A percentile compares a stretch with the other conserved stretches of the same genome.
Evolutionary conservation across 2,329 filamentous ascomycete genomes (phyloP).

Genomic region (Paecilomyces dactylethromorphus): DNA sequence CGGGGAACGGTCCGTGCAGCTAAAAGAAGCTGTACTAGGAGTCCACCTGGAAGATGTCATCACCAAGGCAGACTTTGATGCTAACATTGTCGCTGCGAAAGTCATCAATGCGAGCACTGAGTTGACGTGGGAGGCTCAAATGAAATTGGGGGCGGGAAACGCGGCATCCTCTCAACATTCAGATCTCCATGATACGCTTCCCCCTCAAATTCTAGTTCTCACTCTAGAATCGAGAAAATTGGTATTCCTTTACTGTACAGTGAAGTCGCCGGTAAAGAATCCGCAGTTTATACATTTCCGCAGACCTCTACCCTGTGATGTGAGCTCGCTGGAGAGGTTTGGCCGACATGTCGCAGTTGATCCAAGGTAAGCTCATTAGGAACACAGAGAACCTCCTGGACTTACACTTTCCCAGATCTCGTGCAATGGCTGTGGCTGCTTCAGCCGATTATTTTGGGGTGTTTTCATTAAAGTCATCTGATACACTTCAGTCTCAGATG

Average conservation of each 20-base stretch:
- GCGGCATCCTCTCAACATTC: constrained; percentile 4
- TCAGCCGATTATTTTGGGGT: constrained; percentile 65
- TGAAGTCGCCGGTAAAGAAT: constrained; percentile 29
- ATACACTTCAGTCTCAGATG: constrained; percentile 47
- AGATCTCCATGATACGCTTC: constrained; percentile 35
- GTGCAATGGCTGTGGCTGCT: constrained; percentile 61
- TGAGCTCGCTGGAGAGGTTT: constrained; percentile 48
- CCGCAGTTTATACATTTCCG: constrained; percentile 57
- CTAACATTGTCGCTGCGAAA: constrained; percentile 70
- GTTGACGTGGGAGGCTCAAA: constrained; percentile 25
- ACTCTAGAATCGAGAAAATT: constrained; percentile 67
- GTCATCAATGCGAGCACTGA: constrained; percentile 59
- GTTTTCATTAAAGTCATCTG: constrained; percentile 59
- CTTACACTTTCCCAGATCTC: constrained; percentile 31
- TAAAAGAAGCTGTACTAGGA: constrained; percentile 62
- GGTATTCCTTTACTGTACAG: constrained; percentile 66
- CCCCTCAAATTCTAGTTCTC: constrained; percentile 75
- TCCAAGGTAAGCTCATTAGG: constrained; percentile 51
- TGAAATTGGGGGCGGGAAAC: constrained; percentile 14
- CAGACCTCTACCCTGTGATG: constrained; percentile 53
- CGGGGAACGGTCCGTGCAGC: constrained; percentile 72
- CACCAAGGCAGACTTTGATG: constrained; percentile 72
- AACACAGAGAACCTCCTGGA: not conserved
- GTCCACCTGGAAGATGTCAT: constrained; percentile 68
- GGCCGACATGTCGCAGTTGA: constrained; percentile 69